Conservation (phyloP, 306 rosid species). For the Oemleria cerasiformis region DNA sequence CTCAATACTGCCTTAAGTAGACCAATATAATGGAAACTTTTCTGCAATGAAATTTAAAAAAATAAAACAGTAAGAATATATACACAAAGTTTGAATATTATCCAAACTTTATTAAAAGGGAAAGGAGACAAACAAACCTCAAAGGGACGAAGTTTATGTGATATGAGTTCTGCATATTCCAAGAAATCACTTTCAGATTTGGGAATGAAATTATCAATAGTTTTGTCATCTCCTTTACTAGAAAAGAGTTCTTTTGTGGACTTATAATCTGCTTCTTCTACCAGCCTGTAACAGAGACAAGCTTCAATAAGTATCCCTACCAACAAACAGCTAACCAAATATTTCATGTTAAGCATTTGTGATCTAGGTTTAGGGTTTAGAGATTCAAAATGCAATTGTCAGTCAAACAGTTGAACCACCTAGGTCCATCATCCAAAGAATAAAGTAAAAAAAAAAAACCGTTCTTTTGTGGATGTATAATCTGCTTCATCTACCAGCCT, state of each 20-base stretch:
- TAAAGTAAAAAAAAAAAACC: not conserved
- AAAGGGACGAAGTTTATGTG: constrained; percentile 59
- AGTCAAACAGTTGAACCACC: not conserved
- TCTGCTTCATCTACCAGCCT: too few species aligned
- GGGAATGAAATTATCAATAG: constrained; percentile 81
- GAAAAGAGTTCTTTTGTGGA: constrained; percentile 80
- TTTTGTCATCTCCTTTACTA: constrained; percentile 54
- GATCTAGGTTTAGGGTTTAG: not conserved
- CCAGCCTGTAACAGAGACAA: constrained; percentile 44
- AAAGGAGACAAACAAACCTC: constrained; percentile 45
- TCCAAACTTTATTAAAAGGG: not conserved
- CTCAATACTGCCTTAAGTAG: constrained; percentile 82
- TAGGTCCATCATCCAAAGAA: not conserved
- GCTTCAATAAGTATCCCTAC: not conserved
- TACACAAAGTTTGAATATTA: not conserved
- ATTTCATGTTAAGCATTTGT: not conserved
- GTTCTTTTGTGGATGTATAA: too few species aligned
- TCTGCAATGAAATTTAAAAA: constrained; percentile 41
- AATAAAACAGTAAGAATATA: not conserved
- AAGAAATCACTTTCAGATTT: constrained; percentile 80
- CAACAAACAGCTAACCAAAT: not conserved
- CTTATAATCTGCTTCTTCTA: constrained; percentile 89
- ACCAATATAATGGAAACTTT: constrained; percentile 72
- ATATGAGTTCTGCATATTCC: constrained; percentile 87
- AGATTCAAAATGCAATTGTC: not conserved